Evolutionary conservation across 805 yeast genomes (phyloP).

Genomic region (Ogataea polymorpha): DNA sequence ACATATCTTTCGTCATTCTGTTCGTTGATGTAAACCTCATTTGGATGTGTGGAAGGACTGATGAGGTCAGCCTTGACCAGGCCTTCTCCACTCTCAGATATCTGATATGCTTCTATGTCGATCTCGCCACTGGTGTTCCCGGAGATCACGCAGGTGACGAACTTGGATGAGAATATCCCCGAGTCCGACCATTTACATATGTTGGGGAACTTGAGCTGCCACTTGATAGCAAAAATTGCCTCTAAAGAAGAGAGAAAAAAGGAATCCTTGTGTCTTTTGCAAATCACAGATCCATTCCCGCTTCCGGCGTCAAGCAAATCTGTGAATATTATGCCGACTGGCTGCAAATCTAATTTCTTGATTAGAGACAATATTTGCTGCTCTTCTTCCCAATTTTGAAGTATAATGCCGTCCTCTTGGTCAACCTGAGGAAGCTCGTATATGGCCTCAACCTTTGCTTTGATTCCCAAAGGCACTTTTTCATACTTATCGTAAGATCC

Average conservation of each 20-base stretch:
- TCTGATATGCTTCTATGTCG: slow-evolving; percentile 89
- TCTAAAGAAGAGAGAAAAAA: slow-evolving; percentile 90
- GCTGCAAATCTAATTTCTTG: slow-evolving; percentile 53
- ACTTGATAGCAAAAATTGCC: slow-evolving; percentile 73
- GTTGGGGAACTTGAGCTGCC: slow-evolving; percentile 68
- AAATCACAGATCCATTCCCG: slow-evolving; percentile 84
- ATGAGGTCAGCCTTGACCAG: slow-evolving; percentile 82
- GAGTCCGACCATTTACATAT: slow-evolving; percentile 57
- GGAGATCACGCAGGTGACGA: slow-evolving; percentile 87
- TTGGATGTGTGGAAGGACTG: slow-evolving; percentile 86
- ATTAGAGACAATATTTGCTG: slow-evolving; percentile 53
- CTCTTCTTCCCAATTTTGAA: slow-evolving; percentile 54
- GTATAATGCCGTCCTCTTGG: slow-evolving; percentile 79
- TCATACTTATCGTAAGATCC: slow-evolving; percentile 80
- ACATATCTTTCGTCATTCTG: slow-evolving; percentile 77
- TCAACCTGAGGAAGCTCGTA: slow-evolving; percentile 90
- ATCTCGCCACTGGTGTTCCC: slow-evolving; percentile 90
- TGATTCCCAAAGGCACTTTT: slow-evolving; percentile 86
- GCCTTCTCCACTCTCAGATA: slow-evolving; percentile 82
- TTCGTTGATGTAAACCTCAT: slow-evolving; percentile 75
- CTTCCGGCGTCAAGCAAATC: slow-evolving; percentile 86
- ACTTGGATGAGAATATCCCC: slow-evolving; percentile 78
- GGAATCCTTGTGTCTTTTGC: slow-evolving; percentile 89
- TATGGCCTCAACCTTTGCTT: slow-evolving; percentile 90
- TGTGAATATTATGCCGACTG: slow-evolving; percentile 84